Conservation (phyloP, 106 monocot species). For the Alisma plantagoaquatica region DNA sequence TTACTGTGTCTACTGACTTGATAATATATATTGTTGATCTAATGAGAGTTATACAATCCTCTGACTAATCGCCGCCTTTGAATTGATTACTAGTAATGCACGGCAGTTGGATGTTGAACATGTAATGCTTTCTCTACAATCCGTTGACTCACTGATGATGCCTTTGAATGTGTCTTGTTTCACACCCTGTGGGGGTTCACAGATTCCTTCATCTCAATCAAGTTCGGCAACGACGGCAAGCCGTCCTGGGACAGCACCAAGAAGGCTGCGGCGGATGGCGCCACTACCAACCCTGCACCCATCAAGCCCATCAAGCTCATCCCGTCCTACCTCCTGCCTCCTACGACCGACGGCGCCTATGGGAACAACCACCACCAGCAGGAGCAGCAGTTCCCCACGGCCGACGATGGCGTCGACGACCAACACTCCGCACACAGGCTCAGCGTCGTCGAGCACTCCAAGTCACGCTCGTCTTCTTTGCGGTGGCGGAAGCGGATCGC, state of each 20-base stretch:
- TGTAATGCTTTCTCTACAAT: no score
- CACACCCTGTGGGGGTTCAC: not conserved
- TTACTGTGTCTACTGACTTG: no score
- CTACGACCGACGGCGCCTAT: no score
- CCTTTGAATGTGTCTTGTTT: no score
- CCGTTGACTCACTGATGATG: no score
- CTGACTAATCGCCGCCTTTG: no score
- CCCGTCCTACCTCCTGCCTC: no score
- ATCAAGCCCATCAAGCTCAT: not conserved
- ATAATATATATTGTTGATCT: no score
- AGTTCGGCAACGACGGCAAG: conserved; percentile 42
- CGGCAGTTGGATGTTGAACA: no score
- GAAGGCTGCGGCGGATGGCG: not conserved
- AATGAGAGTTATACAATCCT: no score
- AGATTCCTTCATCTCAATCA: conserved; percentile 87
- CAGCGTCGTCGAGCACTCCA: conserved; percentile 28
- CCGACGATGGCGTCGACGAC: not conserved
- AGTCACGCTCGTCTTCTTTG: conserved; percentile 8
- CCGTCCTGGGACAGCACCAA: conserved; percentile 34
- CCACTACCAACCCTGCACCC: not conserved
- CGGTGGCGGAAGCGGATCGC: conserved; percentile 44
- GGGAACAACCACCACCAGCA: not conserved
- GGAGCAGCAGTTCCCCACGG: not conserved
- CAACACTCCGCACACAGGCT: not conserved
- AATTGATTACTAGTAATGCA: no score